These are phyloP conservation scores for Asterella californica DNA, from an alignment of 225 moss, liverwort and hornwort species.

Conservation along the genomic window DNA sequence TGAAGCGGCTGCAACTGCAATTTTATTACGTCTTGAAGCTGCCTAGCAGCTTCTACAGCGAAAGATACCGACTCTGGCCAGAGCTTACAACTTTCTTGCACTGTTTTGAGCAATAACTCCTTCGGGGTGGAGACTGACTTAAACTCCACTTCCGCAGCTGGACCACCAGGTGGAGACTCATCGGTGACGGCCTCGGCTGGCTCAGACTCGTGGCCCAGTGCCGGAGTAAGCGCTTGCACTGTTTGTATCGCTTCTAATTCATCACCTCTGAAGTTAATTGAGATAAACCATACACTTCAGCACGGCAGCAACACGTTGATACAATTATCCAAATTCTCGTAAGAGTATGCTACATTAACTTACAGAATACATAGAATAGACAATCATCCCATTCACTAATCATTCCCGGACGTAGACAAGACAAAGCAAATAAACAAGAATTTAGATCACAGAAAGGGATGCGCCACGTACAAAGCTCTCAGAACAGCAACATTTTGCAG, in stretches of 20 bases:
- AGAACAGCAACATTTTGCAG: slow-evolving; percentile 39
- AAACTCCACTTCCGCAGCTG: neutral
- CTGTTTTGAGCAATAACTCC: slow-evolving; percentile 13
- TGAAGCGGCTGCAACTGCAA: slow-evolving; percentile 61
- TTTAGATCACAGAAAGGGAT: neutral
- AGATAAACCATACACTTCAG: neutral
- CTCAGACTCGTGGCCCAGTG: neutral
- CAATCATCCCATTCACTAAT: neutral
- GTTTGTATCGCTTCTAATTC: slow-evolving; percentile 34
- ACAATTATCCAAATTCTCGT: neutral
- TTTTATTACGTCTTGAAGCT: slow-evolving; percentile 53
- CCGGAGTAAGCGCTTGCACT: slow-evolving; percentile 8
- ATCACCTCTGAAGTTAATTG: slow-evolving; percentile 30
- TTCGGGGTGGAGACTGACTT: neutral
- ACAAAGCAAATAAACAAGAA: neutral
- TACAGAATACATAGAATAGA: no score
- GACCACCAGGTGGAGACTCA: slow-evolving; percentile 10
- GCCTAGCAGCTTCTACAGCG: slow-evolving; percentile 56
- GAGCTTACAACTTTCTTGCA: slow-evolving; percentile 23
- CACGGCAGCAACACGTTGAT: neutral
- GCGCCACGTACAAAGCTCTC: slow-evolving; percentile 37
- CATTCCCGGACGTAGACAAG: neutral
- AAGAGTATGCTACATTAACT: no score
- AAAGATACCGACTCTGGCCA: slow-evolving; percentile 35
- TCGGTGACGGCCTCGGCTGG: neutral